Base-by-base conservation (phyloP, 2,329 filamentous ascomycete genomes). In the Fusarium metavorans region DNA sequence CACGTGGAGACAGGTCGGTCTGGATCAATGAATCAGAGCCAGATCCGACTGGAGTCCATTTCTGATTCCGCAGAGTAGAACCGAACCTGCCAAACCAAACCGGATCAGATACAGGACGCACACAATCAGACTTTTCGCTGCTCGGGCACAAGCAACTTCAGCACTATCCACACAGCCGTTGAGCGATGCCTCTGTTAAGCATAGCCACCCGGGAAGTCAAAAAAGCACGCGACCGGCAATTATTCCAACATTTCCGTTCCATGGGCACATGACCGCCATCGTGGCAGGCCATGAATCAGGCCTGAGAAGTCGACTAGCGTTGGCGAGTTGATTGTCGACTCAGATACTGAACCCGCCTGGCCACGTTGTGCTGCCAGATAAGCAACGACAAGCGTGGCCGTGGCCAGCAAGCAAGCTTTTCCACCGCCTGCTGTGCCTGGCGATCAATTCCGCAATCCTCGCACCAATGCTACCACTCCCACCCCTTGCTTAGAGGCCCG, bases 341-440 rank as follows among this genome's bases (percentile, higher is more conserved):
- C 41, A 52, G 60, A 32, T 6, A 20, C 18, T 56, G n/a, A 34
- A 56, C 50, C 50, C 30, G 52, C 52, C 30, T 52, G 72, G 72
- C 66, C 72, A 74, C 72, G 72, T 72, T 63, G 61, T 52, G 35
- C 43, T 58, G 72, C 56, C 60, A 72, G 58, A 59, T 41, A 70
- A 66, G 64, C 71, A 74, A 48, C 39, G 35, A 52, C 59, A n/a
- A 37, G 43, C 37, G 37, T 41, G 52, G 59, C n/a, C 56, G 59
- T 27, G 66, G 39, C 67, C 66, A 52, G 25, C 70, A 59, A 69
- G 54, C 69, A 67, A 45, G 69, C 27, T 61, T 73, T 65, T 75
- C 43, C 52, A 23, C 62, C 57, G 59, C 67, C 64, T 64, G 73
- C 64, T 64, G 73, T 78, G 59, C 75, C 68, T 72, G 72, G 65